Percentiles rank a stretch among this genome's conserved stretches.
Conservation (phyloP, 1,284 basidiomycete genomes). For the Laetiporus sulphureus region DNA sequence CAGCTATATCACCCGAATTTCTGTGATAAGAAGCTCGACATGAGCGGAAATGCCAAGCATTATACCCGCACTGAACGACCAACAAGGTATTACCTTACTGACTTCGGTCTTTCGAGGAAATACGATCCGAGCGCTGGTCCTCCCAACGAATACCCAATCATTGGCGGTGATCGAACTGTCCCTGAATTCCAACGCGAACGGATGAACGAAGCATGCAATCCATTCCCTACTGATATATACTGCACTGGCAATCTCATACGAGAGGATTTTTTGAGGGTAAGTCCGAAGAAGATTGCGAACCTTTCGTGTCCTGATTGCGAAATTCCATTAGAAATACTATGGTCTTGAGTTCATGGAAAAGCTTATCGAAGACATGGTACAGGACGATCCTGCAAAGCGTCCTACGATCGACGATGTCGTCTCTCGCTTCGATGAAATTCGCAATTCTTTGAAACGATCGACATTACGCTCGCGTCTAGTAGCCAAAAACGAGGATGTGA, state of each 20-base stretch:
- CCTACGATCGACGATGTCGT: constrained; percentile 11
- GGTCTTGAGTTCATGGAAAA: constrained; percentile 11
- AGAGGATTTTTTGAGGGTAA: constrained; percentile 16
- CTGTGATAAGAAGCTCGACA: constrained; percentile 10
- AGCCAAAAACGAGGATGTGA: not conserved
- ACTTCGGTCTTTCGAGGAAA: constrained; percentile 32
- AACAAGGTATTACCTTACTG: constrained; percentile 27
- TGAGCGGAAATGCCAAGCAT: constrained; percentile 17
- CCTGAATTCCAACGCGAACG: constrained; percentile 17
- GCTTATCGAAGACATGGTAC: constrained; percentile 12
- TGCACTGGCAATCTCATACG: constrained; percentile 26
- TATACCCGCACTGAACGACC: constrained; percentile 24
- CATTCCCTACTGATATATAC: constrained; percentile 25
- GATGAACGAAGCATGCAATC: constrained; percentile 12
- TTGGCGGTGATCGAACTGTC: constrained; percentile 20
- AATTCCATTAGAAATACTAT: not conserved
- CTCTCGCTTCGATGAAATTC: constrained; percentile 8
- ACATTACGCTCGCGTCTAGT: constrained; percentile 5
- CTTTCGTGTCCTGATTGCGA: not conserved
- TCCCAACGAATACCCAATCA: constrained; percentile 9
- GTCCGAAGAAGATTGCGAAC: not conserved
- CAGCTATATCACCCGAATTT: constrained; percentile 22
- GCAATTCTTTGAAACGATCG: not conserved
- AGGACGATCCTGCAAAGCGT: constrained; percentile 10
- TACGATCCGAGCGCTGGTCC: constrained; percentile 6